A percentile compares a stretch with the other conserved stretches of the same genome.
phyloP scores from a whole-genome alignment of 106 monocot species.

The Hemerocallis citrina region DNA sequence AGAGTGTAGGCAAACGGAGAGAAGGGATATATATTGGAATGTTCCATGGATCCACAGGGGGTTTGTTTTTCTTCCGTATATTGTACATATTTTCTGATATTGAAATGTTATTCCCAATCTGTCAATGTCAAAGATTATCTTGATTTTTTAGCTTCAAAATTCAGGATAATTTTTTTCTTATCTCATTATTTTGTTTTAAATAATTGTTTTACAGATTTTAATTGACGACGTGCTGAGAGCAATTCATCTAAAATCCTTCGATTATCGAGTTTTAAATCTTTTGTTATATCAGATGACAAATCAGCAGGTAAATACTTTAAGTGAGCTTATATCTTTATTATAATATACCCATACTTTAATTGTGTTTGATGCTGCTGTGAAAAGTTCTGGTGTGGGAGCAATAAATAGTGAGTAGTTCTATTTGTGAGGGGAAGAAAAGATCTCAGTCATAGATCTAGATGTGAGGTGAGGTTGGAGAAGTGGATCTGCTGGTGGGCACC shows the following conservation, averaged over 20 bases:
- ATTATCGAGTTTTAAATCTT: slow-evolving; percentile 68
- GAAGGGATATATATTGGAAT: too few species aligned
- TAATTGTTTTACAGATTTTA: slow-evolving; percentile 34
- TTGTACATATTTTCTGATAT: background rate
- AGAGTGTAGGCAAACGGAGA: too few species aligned
- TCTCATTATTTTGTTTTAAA: too few species aligned
- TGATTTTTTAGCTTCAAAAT: background rate
- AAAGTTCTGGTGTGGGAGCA: too few species aligned
- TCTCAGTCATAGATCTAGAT: too few species aligned
- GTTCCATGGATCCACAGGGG: too few species aligned
- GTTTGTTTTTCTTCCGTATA: too few species aligned
- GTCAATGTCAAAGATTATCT: background rate
- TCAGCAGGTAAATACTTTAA: slow-evolving; percentile 36
- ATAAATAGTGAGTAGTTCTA: too few species aligned
- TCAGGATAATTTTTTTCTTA: background rate
- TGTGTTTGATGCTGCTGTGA: too few species aligned
- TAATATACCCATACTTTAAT: background rate
- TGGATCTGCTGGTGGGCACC: too few species aligned
- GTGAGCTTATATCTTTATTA: background rate
- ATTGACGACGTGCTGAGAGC: slow-evolving; percentile 69
- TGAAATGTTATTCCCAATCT: background rate
- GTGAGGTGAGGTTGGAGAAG: too few species aligned
- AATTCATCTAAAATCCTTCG: slow-evolving; percentile 73
- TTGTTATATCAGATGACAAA: slow-evolving; percentile 57
- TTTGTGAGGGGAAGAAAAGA: too few species aligned